A percentile compares a stretch with the other conserved stretches of the same genome.
These are phyloP conservation scores for Solanum clarkiae DNA, from an alignment of 257 asterid genomes.

Conservation along the genomic window DNA sequence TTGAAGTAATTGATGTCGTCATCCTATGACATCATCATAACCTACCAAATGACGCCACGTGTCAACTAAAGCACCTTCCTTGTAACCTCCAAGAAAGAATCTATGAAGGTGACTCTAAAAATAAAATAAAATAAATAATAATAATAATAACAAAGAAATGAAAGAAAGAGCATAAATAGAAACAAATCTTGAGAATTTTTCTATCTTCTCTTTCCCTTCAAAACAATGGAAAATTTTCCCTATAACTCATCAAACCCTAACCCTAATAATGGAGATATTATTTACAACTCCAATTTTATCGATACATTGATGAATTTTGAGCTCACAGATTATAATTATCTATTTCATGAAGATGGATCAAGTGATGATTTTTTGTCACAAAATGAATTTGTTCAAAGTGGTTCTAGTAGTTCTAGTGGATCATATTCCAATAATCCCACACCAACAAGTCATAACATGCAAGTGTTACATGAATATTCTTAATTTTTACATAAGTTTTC, in stretches of 20 bases:
- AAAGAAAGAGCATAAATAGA: not conserved
- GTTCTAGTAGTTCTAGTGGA: not conserved
- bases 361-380: not conserved
- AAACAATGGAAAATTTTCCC: slow-evolving; percentile 1
- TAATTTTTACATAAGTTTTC: not conserved
- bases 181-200: not conserved
- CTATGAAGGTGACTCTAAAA: not conserved
- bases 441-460: slow-evolving; percentile 4
- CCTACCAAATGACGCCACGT: not conserved
- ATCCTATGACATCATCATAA: not conserved
- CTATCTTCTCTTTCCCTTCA: not conserved
- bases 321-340: slow-evolving; percentile 1
- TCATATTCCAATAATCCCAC: not conserved
- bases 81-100: slow-evolving; percentile 1
- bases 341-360: not conserved
- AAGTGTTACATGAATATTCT: not conserved
- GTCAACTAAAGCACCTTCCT: not conserved
- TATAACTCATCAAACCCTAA: slow-evolving; percentile 6
- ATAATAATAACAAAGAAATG: not conserved
- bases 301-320: not conserved
- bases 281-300: not conserved
- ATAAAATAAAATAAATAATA: not conserved
- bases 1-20: not conserved
- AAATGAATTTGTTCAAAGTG: not conserved
- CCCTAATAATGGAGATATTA: not conserved